A percentile compares a stretch with the other conserved stretches of the same genome.
Evolutionary conservation across 164 flowering plant genomes (phyloP).

Genomic region (Aristolochia contorta): DNA sequence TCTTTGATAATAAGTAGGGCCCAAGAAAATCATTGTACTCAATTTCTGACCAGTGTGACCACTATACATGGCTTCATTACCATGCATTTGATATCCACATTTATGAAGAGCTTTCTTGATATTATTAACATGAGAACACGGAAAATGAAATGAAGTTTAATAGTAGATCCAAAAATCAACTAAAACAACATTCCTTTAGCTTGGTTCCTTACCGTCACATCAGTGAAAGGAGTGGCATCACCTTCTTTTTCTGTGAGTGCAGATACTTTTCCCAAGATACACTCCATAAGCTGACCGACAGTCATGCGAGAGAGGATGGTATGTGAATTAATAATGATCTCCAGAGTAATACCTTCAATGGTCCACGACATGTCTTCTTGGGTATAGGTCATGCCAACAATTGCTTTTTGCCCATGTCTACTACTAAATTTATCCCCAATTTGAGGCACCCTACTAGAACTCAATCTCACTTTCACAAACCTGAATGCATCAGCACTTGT

Average conservation of each 20-base stretch:
- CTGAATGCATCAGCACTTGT: constrained; percentile 97
- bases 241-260: constrained; percentile 97
- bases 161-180: neutral
- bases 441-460: constrained; percentile 86
- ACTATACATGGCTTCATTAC: constrained; percentile 93
- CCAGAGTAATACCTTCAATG: constrained; percentile 7
- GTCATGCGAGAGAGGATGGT: constrained; percentile 99
- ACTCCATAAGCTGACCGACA: constrained; percentile 95
- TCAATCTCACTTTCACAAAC: constrained; percentile 86
- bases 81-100: constrained; percentile 99
- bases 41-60: constrained; percentile 89
- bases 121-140: constrained; percentile 55
- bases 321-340: constrained; percentile 64
- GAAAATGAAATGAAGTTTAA: neutral
- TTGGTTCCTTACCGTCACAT: constrained; percentile 67
- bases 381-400: constrained; percentile 9
- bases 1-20: constrained; percentile 94
- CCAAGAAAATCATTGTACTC: constrained; percentile 82
- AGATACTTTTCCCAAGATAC: constrained; percentile 96
- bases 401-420: constrained; percentile 14
- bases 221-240: constrained; percentile 94
- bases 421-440: constrained; percentile 40
- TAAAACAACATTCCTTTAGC: neutral
- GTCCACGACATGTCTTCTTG: constrained; percentile 13
- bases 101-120: constrained; percentile 92